These are phyloP conservation scores for Sporothrix mexicana DNA, from an alignment of 2,329 filamentous ascomycete species.

Conservation along the genomic window DNA sequence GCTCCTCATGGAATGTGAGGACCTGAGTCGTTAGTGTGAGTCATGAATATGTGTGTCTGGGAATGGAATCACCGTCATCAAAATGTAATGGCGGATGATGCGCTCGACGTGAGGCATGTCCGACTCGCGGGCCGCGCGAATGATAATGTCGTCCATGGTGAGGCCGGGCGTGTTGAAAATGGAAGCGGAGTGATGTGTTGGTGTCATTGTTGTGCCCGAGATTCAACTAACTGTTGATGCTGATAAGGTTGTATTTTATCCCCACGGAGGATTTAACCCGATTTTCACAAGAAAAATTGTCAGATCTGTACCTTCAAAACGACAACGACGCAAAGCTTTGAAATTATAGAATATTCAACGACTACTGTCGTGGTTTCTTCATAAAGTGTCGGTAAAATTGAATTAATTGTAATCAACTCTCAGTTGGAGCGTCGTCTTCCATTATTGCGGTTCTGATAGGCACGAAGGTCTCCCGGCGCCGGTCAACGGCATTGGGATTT, in stretches of 20 bases:
- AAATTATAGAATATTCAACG: too few species aligned
- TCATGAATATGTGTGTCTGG: not conserved
- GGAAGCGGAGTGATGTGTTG: not conserved
- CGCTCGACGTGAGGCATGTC: conserved; percentile 28
- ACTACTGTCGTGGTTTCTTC: not conserved
- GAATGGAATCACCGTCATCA: conserved; percentile 2
- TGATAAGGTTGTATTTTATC: not conserved
- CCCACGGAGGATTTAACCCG: too few species aligned
- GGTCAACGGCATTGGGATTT: not conserved
- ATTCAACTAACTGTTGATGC: not conserved
- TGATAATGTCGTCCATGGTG: conserved; percentile 8
- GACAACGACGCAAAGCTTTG: too few species aligned
- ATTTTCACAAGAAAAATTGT: too few species aligned
- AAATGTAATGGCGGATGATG: conserved; percentile 30
- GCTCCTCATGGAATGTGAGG: conserved; percentile 22
- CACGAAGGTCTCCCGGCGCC: conserved; percentile 1
- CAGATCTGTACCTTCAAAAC: too few species aligned
- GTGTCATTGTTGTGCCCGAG: too few species aligned
- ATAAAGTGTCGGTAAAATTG: not conserved
- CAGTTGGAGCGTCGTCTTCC: not conserved
- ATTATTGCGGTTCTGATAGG: conserved; percentile 5
- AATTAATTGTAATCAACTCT: not conserved
- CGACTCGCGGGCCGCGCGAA: conserved; percentile 28
- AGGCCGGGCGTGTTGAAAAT: not conserved
- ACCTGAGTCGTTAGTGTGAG: not conserved